Conservation (phyloP, 192 early-diverging fungal species). For the Podochytrium sp. region DNA sequence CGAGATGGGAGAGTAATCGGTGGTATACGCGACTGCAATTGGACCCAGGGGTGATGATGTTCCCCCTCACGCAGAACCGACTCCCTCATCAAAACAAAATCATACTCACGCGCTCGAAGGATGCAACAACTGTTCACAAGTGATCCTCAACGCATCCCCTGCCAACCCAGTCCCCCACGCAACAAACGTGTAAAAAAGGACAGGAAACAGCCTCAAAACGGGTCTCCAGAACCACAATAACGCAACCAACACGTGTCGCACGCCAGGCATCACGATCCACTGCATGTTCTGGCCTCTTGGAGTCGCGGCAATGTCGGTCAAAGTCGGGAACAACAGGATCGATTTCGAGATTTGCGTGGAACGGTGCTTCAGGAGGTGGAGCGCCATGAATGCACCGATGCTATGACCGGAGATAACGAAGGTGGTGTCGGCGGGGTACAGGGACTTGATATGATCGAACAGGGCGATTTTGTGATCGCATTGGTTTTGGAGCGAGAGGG, state of each 20-base stretch:
- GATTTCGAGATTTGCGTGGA: constrained; percentile 66
- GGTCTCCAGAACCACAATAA: constrained; percentile 51
- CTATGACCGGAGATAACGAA: constrained; percentile 71
- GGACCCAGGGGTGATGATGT: no score
- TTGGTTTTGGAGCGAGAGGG: constrained; percentile 63
- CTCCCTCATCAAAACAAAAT: no score
- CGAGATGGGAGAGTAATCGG: no score
- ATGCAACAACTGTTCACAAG: constrained; percentile 70
- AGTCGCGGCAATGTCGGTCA: constrained; percentile 76
- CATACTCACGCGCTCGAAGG: not conserved
- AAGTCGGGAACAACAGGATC: constrained; percentile 79
- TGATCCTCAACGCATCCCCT: constrained; percentile 53
- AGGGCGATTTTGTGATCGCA: constrained; percentile 69
- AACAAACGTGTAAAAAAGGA: constrained; percentile 23
- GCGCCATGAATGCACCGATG: constrained; percentile 66
- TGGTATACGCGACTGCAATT: constrained; percentile 35
- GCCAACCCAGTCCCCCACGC: constrained; percentile 41
- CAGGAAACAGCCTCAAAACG: constrained; percentile 5
- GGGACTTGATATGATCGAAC: constrained; percentile 56
- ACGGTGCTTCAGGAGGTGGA: constrained; percentile 57
- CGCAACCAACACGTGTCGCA: constrained; percentile 24
- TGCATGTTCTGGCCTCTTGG: constrained; percentile 63
- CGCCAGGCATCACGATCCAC: constrained; percentile 11
- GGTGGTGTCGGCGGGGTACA: constrained; percentile 47
- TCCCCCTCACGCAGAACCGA: no score